These are phyloP conservation scores for Ophioceras dolichostomum DNA, from an alignment of 2,329 filamentous ascomycete species.

Conservation along the genomic window DNA sequence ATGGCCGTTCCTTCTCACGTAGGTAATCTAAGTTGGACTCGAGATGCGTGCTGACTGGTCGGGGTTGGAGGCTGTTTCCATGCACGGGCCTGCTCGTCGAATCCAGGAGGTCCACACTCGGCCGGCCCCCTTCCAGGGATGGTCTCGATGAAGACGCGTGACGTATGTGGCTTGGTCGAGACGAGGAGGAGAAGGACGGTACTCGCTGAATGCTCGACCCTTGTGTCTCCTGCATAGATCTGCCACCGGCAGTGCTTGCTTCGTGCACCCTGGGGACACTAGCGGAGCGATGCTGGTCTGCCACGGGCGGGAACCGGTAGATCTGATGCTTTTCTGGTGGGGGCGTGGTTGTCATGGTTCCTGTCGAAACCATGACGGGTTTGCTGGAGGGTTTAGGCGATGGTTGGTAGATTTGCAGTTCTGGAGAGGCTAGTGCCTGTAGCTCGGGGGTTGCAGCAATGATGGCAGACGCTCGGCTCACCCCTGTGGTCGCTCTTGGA, in stretches of 20 bases:
- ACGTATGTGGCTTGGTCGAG: constrained; percentile 20
- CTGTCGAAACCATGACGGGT: constrained; percentile 41
- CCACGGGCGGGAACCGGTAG: constrained; percentile 27
- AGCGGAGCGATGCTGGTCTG: constrained; percentile 24
- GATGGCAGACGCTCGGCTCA: constrained; percentile 51
- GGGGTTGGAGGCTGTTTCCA: constrained; percentile 31
- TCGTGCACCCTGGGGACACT: constrained; percentile 24
- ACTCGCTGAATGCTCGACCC: constrained; percentile 11
- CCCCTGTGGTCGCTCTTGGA: constrained; percentile 28
- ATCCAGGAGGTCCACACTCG: constrained; percentile 49
- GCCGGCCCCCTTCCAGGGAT: constrained; percentile 60
- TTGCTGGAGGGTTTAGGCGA: constrained; percentile 17
- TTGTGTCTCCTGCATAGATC: constrained; percentile 9
- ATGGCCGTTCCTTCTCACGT: constrained; percentile 61
- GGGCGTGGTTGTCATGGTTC: constrained; percentile 65
- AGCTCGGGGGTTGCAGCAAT: constrained; percentile 51
- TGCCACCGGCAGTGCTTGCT: constrained; percentile 5
- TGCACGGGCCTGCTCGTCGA: constrained; percentile 39
- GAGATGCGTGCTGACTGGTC: constrained; percentile 73
- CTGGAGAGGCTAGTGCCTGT: constrained; percentile 37
- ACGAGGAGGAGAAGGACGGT: constrained; percentile 22
- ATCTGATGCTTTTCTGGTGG: constrained; percentile 33
- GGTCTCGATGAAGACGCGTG: constrained; percentile 44
- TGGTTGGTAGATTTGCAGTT: constrained; percentile 3
- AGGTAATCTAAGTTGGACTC: constrained; percentile 75